These are phyloP conservation scores for Trypanosoma boissoni DNA, from an alignment of 208 protist species.

Conservation along the genomic window DNA sequence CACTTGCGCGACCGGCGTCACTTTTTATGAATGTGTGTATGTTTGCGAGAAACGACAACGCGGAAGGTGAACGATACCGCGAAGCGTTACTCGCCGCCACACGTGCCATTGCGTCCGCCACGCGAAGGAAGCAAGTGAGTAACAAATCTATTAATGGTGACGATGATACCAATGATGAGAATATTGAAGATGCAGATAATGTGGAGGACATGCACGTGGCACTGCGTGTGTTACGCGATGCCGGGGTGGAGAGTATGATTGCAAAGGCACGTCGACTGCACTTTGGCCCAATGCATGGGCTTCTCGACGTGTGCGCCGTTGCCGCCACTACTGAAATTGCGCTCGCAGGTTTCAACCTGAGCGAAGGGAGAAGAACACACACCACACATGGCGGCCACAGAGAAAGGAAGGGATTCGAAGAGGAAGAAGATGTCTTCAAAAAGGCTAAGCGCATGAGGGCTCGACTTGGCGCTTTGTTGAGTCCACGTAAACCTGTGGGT, in stretches of 20 bases:
- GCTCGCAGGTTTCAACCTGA: too few species aligned
- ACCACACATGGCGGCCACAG: too few species aligned
- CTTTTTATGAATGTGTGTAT: constrained; percentile 70
- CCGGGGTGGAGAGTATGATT: constrained; percentile 40
- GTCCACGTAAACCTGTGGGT: constrained; percentile 21
- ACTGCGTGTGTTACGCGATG: constrained; percentile 29
- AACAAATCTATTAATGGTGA: too few species aligned
- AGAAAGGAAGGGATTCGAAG: constrained; percentile 12
- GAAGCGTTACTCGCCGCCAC: constrained; percentile 36
- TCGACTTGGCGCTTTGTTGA: constrained; percentile 28
- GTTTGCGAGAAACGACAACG: constrained; percentile 74
- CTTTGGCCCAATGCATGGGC: constrained; percentile 52
- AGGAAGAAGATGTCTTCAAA: not conserved
- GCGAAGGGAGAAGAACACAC: too few species aligned
- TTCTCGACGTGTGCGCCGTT: constrained; percentile 52
- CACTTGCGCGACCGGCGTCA: constrained; percentile 22
- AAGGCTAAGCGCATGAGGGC: too few species aligned
- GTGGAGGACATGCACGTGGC: constrained; percentile 11
- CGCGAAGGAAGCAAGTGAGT: too few species aligned
- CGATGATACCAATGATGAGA: not conserved
- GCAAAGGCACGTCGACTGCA: constrained; percentile 52
- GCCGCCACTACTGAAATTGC: constrained; percentile 30
- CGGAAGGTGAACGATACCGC: constrained; percentile 51
- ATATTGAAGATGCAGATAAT: not conserved
- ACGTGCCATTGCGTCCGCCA: constrained; percentile 15